phyloP scores from a whole-genome alignment of 2,329 filamentous ascomycete species.

The Lecanoromycetidae sp. region DNA sequence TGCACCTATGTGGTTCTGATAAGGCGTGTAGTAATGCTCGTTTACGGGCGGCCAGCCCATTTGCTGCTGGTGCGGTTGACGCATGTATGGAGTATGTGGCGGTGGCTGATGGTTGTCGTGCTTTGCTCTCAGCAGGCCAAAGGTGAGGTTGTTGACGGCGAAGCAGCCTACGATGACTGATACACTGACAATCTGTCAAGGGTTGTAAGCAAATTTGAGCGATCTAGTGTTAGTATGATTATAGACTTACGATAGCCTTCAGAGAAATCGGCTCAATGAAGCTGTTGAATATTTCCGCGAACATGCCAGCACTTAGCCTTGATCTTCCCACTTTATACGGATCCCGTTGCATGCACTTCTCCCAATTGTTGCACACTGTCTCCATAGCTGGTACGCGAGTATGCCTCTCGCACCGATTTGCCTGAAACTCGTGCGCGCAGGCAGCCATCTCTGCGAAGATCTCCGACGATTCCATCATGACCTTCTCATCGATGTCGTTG shows the following conservation, averaged over 20 bases:
- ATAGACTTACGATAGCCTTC: constrained; percentile 50
- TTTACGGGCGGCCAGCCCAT: not conserved
- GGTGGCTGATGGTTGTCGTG: not conserved
- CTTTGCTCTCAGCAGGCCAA: constrained; percentile 10
- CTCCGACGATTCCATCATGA: constrained; percentile 53
- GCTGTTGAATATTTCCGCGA: constrained; percentile 85
- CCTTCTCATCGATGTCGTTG: constrained; percentile 61
- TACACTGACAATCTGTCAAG: constrained; percentile 7
- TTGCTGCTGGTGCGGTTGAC: not conserved
- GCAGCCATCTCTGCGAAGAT: constrained; percentile 60
- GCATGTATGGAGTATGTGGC: not conserved
- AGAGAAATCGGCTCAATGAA: constrained; percentile 85
- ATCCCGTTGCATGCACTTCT: constrained; percentile 75
- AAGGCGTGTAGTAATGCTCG: not conserved
- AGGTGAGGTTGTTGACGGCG: constrained; percentile 15
- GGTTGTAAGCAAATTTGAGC: not conserved
- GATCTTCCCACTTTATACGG: constrained; percentile 65
- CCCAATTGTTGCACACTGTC: constrained; percentile 65
- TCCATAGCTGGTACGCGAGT: constrained; percentile 62
- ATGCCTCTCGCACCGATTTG: constrained; percentile 61
- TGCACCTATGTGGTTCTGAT: constrained; percentile 4
- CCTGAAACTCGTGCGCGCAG: constrained; percentile 60
- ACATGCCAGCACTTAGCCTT: constrained; percentile 70
- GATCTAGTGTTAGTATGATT: not conserved
- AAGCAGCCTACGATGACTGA: constrained; percentile 14